Evolutionary conservation across 441 rosid species (phyloP).

Genomic region (Syzygium syzygioides): DNA sequence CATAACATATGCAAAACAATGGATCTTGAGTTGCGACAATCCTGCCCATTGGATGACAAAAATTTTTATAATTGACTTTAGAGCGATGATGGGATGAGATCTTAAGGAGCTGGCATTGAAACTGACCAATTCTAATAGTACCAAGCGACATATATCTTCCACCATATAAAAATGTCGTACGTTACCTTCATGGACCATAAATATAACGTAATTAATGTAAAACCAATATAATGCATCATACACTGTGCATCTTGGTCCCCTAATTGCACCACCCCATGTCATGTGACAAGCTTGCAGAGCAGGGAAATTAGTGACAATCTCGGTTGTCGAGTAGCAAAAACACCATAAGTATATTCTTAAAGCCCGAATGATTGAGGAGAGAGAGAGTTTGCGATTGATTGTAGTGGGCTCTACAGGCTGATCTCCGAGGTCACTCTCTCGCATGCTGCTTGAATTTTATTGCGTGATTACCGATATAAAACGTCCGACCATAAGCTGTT

Average conservation of each 20-base stretch:
- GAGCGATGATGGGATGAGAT: neutral
- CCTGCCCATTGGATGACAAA: neutral
- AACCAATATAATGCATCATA: neutral
- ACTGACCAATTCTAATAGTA: neutral
- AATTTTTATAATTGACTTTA: fast-evolving
- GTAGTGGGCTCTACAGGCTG: neutral
- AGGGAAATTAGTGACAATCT: neutral
- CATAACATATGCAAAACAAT: neutral
- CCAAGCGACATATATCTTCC: neutral
- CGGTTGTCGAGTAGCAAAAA: neutral
- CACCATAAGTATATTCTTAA: neutral
- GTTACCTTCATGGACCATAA: neutral
- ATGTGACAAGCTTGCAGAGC: neutral
- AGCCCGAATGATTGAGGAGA: neutral
- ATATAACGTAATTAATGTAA: neutral
- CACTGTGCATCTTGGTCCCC: neutral
- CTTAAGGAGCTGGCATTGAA: neutral
- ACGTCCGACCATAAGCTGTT: neutral
- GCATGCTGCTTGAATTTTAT: neutral
- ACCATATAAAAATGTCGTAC: neutral
- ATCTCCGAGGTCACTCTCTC: neutral
- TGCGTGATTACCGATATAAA: neutral
- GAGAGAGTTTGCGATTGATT: neutral
- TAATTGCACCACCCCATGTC: neutral
- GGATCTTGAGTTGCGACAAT: neutral